Evolutionary conservation across 1,284 basidiomycete species (phyloP).

Genomic region (Binderoboletus segoi): DNA sequence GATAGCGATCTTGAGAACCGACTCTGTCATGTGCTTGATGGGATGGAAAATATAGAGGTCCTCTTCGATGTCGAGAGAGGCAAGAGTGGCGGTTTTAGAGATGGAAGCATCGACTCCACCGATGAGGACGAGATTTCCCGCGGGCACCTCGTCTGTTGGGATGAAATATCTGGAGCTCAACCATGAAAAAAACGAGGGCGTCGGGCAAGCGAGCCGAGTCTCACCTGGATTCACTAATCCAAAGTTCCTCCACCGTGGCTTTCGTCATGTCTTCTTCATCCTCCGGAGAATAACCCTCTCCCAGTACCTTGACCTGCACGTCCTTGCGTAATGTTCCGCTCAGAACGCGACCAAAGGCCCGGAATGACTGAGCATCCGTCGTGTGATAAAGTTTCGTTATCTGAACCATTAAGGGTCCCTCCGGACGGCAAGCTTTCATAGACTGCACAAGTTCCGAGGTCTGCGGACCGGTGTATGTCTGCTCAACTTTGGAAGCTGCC

Average conservation of each 20-base stretch:
- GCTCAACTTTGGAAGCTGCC: constrained; percentile 76
- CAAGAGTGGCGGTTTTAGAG: constrained; percentile 92
- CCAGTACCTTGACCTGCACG: constrained; percentile 90
- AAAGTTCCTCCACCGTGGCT: constrained; percentile 83
- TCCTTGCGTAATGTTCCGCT: constrained; percentile 89
- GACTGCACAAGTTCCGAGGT: constrained; percentile 74
- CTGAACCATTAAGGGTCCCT: constrained; percentile 91
- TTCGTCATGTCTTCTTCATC: constrained; percentile 98
- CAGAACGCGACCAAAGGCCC: constrained; percentile 93
- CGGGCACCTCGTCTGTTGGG: constrained; percentile 83
- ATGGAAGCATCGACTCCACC: constrained; percentile 95
- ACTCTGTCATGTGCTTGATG: constrained; percentile 94
- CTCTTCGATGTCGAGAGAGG: constrained; percentile 71
- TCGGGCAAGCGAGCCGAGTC: constrained; percentile 11
- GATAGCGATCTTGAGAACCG: constrained; percentile 98
- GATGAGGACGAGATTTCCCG: constrained; percentile 92
- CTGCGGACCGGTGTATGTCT: constrained; percentile 86
- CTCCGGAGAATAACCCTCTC: constrained; percentile 95
- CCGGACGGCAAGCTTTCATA: constrained; percentile 83
- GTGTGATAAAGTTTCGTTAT: constrained; percentile 95
- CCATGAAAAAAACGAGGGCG: constrained; percentile 14
- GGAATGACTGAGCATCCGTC: constrained; percentile 93
- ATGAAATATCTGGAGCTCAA: constrained; percentile 77
- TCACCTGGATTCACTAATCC: constrained; percentile 89
- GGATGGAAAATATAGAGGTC: constrained; percentile 95